A percentile compares a stretch with the other conserved stretches of the same genome.
phyloP scores from a whole-genome alignment of 768 basidiomycete species.

The Amanita muscaria region DNA sequence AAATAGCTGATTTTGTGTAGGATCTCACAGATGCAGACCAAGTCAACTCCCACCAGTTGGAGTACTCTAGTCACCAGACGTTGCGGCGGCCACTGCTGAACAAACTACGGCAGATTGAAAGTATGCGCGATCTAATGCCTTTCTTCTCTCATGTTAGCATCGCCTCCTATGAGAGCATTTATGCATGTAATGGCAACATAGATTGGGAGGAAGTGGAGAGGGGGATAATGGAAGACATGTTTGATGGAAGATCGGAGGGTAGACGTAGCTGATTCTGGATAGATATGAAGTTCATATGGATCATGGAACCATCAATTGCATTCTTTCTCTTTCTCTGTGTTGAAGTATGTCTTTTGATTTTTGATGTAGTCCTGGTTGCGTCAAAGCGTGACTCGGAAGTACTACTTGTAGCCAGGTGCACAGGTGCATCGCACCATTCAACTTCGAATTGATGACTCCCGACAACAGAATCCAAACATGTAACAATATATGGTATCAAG shows the following conservation, averaged over 20 bases:
- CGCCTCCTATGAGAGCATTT: constrained; percentile 83
- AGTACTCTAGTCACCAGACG: constrained; percentile 30
- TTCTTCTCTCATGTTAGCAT: constrained; percentile 92
- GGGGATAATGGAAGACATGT: constrained; percentile 79
- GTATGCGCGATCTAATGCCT: constrained; percentile 75
- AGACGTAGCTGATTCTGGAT: no score
- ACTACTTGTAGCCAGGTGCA: no score
- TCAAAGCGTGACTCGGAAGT: no score
- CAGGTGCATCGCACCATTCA: no score
- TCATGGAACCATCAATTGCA: no score
- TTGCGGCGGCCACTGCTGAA: constrained; percentile 72
- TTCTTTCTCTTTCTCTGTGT: no score
- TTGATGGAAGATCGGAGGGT: constrained; percentile 80
- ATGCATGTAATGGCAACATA: constrained; percentile 68
- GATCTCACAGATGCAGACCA: neutral
- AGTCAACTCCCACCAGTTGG: constrained; percentile 11
- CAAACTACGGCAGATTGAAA: constrained; percentile 64
- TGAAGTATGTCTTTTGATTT: no score
- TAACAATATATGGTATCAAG: neutral
- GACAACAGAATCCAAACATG: no score
- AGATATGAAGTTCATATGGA: no score
- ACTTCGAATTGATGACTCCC: no score
- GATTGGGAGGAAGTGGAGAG: constrained; percentile 89
- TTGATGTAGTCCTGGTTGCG: no score
- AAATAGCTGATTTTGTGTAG: no score